Percentiles rank a stretch among this genome's conserved stretches.
Conservation (phyloP, 2,329 filamentous ascomycete species). For the Colletotrichum echinochloae region DNA sequence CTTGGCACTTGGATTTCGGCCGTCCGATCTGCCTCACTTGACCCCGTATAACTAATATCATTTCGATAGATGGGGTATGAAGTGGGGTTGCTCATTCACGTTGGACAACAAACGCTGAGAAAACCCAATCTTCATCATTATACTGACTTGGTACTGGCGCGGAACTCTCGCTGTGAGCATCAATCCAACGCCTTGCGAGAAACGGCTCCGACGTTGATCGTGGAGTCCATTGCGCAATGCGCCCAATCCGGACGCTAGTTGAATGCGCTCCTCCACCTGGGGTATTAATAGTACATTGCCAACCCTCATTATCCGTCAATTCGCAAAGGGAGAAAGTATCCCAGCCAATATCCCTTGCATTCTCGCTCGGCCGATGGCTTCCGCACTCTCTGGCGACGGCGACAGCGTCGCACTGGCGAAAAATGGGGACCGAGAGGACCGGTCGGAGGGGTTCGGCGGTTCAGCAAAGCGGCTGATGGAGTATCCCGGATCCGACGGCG, state of each 20-base stretch:
- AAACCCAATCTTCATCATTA: background rate
- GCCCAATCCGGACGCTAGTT: background rate
- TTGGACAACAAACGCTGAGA: background rate
- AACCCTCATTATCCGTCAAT: constrained; percentile 20
- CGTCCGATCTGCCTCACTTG: background rate
- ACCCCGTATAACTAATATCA: too few species aligned
- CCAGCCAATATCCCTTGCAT: constrained; percentile 22
- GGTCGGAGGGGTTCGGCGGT: constrained; percentile 6
- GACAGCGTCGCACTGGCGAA: background rate
- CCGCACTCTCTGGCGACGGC: background rate
- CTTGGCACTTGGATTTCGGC: background rate
- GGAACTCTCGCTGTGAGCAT: background rate
- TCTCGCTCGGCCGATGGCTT: background rate
- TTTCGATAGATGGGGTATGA: background rate
- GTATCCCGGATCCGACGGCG: constrained; percentile 15
- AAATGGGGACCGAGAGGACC: background rate
- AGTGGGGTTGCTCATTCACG: too few species aligned
- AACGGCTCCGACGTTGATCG: too few species aligned
- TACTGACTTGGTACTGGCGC: too few species aligned
- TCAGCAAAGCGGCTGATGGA: constrained; percentile 20
- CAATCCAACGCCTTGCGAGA: background rate
- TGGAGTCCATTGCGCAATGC: background rate
- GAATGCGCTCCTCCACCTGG: background rate
- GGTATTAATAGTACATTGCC: background rate
- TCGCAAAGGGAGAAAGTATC: background rate